phyloP scores from a whole-genome alignment of 495 filamentous ascomycete species.

The Daldinia caldariorum region DNA sequence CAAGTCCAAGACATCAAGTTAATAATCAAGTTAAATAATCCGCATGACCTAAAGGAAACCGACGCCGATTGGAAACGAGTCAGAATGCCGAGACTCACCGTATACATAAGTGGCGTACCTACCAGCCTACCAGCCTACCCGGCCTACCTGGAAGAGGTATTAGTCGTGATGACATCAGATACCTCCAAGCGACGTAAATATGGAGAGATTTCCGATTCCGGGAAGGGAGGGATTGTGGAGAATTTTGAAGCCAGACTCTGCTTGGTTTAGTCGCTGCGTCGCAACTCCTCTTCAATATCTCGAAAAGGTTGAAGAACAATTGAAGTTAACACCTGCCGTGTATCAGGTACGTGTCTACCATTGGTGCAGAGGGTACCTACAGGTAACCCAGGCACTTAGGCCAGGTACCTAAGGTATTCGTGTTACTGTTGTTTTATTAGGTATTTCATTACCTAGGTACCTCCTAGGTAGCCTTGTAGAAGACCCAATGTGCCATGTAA shows the following conservation, averaged over 20 bases:
- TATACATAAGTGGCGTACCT: background rate
- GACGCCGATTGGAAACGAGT: slow-evolving; percentile 17
- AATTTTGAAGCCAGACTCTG: slow-evolving; percentile 5
- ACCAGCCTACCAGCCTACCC: too few relatives aligned
- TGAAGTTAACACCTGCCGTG: background rate
- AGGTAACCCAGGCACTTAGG: too few relatives aligned
- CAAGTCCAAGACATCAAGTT: slow-evolving; percentile 2
- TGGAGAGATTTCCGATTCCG: slow-evolving; percentile 17
- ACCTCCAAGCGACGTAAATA: slow-evolving; percentile 11
- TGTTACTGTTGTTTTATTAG: background rate
- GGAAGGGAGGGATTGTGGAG: background rate
- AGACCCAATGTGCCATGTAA: too few relatives aligned
- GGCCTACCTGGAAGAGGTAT: background rate
- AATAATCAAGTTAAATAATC: slow-evolving; percentile 8
- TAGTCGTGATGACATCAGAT: slow-evolving; percentile 33
- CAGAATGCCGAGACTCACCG: slow-evolving; percentile 4
- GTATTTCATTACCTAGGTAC: too few relatives aligned
- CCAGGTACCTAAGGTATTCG: slow-evolving; percentile 1
- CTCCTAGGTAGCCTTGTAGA: too few relatives aligned
- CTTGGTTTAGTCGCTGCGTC: background rate
- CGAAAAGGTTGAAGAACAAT: too few relatives aligned
- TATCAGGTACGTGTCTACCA: background rate
- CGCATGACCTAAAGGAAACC: slow-evolving; percentile 26
- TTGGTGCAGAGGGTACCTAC: too few relatives aligned
- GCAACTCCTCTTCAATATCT: background rate